Evolutionary conservation across 2,329 filamentous ascomycete genomes (phyloP).

Genomic region (Cadophora sp.): DNA sequence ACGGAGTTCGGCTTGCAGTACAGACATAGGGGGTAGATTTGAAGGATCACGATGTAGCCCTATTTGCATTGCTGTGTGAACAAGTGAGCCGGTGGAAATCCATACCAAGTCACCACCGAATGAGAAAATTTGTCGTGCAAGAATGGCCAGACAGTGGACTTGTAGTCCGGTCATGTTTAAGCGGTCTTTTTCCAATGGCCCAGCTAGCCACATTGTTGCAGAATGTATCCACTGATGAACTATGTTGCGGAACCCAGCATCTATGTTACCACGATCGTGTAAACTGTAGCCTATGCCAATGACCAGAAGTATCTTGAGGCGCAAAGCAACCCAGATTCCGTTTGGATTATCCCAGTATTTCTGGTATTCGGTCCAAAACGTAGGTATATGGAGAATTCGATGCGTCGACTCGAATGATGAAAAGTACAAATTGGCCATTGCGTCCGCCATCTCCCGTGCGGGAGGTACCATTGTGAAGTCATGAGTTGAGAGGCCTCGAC

Average conservation of each 20-base stretch:
- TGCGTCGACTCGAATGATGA: neutral
- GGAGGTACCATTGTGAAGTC: neutral
- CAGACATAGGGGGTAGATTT: constrained; percentile 46
- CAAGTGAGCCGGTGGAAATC: constrained; percentile 51
- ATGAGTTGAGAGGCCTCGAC: neutral
- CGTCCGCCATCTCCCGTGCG: constrained; percentile 1
- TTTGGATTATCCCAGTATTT: constrained; percentile 10
- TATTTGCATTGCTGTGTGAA: constrained; percentile 54
- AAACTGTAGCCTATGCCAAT: constrained; percentile 7
- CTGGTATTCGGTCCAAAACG: constrained; percentile 1
- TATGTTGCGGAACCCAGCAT: constrained; percentile 39
- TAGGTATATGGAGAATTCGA: constrained; percentile 2
- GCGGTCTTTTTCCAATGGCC: constrained; percentile 49
- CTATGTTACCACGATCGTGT: neutral
- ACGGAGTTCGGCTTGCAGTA: constrained; percentile 38
- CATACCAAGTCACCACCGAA: neutral
- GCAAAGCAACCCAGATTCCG: neutral
- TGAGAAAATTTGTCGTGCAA: neutral
- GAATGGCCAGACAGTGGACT: neutral
- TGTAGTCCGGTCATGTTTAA: constrained; percentile 47
- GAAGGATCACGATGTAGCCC: constrained; percentile 53
- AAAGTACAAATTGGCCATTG: constrained; percentile 1
- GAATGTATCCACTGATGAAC: constrained; percentile 51
- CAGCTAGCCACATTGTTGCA: constrained; percentile 51
- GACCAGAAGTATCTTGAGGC: constrained; percentile 15